phyloP scores from a whole-genome alignment of 202 grass and related monocot genomes.

The Bolboschoenoplectus hybrid region DNA sequence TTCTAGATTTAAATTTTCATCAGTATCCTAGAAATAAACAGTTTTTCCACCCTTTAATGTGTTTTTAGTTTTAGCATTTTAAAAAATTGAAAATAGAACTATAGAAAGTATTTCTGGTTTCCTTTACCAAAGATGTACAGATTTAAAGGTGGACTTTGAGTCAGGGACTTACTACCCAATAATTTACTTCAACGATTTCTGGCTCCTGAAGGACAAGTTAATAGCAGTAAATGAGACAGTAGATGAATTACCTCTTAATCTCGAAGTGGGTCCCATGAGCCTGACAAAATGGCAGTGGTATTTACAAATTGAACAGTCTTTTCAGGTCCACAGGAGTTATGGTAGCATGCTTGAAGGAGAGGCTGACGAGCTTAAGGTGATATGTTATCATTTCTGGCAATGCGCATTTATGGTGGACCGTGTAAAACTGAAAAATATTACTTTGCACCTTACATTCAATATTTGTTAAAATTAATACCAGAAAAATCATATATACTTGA shows the following conservation, averaged over 20 bases:
- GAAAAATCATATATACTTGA: not conserved
- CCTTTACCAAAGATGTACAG: conserved; percentile 71
- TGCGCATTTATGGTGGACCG: not conserved
- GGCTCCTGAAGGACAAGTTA: conserved; percentile 97
- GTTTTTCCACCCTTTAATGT: conserved; percentile 1
- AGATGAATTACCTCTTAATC: conserved; percentile 68
- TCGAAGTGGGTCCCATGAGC: conserved; percentile 93
- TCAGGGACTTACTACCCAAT: conserved; percentile 81
- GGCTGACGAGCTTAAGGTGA: conserved; percentile 96
- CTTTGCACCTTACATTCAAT: not conserved
- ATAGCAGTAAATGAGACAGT: conserved; percentile 78
- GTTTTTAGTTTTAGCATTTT: conserved; percentile 27
- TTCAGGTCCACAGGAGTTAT: conserved; percentile 92
- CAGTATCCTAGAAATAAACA: conserved; percentile 10
- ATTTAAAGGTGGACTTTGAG: conserved; percentile 73
- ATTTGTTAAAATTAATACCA: not conserved
- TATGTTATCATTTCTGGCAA: not conserved
- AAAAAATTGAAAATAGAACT: conserved; percentile 15
- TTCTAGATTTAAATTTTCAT: conserved; percentile 9
- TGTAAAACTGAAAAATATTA: not conserved
- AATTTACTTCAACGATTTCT: conserved; percentile 96
- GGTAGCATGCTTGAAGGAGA: conserved; percentile 99
- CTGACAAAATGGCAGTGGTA: conserved; percentile 93
- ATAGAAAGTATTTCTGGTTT: conserved; percentile 41
- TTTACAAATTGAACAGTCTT: conserved; percentile 98